Percentiles rank a stretch among this genome's conserved stretches.
Evolutionary conservation across 78 protist genomes (phyloP).

Genomic region (Emiliania huxleyi): DNA sequence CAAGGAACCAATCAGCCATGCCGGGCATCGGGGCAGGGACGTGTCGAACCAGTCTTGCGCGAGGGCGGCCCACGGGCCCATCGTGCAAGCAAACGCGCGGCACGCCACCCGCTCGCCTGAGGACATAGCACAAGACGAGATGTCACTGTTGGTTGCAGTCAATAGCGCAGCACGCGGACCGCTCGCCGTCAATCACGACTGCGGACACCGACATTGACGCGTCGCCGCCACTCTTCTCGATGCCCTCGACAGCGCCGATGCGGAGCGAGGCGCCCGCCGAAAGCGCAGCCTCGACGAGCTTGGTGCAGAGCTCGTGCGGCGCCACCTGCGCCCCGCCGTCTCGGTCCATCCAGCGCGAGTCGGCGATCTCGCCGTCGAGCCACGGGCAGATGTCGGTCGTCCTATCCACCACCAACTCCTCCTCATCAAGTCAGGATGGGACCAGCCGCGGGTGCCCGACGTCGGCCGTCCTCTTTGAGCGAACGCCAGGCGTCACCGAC

Average conservation of each 20-base stretch:
- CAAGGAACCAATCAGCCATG: background rate
- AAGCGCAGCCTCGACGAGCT: background rate
- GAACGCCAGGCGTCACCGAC: background rate
- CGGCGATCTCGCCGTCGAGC: background rate
- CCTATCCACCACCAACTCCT: too few relatives aligned
- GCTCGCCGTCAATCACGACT: background rate
- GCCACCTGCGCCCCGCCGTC: constrained; percentile 12
- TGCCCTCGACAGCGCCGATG: background rate
- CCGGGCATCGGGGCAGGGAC: constrained; percentile 23
- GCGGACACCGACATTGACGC: background rate
- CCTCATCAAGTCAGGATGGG: too few relatives aligned
- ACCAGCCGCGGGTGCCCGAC: too few relatives aligned
- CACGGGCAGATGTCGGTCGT: background rate
- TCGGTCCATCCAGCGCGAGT: background rate
- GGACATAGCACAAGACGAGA: too few relatives aligned
- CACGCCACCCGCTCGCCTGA: background rate
- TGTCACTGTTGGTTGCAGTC: too few relatives aligned
- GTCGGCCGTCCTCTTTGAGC: background rate
- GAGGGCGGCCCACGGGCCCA: constrained; percentile 41
- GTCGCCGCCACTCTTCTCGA: background rate
- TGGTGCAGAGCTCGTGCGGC: constrained; percentile 14
- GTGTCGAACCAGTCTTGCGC: constrained; percentile 28
- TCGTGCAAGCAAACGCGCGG: background rate
- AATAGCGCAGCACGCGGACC: background rate
- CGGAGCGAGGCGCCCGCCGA: background rate